These are phyloP conservation scores for Mycena galericulata DNA, from an alignment of 768 basidiomycete genomes.

Conservation along the genomic window DNA sequence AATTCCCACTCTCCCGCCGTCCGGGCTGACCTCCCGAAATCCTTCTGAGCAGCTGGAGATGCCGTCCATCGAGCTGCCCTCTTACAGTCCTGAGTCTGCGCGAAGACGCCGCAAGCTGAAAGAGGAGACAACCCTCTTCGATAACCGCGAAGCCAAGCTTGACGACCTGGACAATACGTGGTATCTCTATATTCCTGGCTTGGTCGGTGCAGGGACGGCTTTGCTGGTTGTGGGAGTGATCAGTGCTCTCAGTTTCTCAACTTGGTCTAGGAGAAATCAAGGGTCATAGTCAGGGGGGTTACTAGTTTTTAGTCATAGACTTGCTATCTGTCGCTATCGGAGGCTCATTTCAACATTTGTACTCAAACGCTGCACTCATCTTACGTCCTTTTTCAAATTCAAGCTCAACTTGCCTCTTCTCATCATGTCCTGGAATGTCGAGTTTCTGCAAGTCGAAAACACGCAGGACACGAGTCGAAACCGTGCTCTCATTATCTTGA, in stretches of 20 bases:
- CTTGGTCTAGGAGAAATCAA: slow-evolving; percentile 75
- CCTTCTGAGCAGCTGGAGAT: slow-evolving; percentile 66
- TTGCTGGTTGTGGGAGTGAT: slow-evolving; percentile 83
- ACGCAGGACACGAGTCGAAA: slow-evolving; percentile 23
- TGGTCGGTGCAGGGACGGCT: slow-evolving; percentile 89
- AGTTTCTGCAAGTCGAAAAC: slow-evolving; percentile 48
- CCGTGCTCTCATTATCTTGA: slow-evolving; percentile 86
- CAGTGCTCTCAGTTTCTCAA: slow-evolving; percentile 81
- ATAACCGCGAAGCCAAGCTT: slow-evolving; percentile 57
- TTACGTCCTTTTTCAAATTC: not conserved
- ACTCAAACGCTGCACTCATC: not conserved
- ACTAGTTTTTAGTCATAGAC: not conserved
- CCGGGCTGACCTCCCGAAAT: slow-evolving; percentile 46
- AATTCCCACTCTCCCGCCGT: slow-evolving; percentile 73
- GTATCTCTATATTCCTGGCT: slow-evolving; percentile 83
- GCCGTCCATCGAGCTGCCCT: slow-evolving; percentile 69
- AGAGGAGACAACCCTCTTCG: slow-evolving; percentile 62
- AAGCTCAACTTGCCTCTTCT: not conserved
- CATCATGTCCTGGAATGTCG: slow-evolving; percentile 54
- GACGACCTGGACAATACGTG: slow-evolving; percentile 79
- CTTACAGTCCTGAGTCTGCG: slow-evolving; percentile 51
- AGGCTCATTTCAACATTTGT: slow-evolving; percentile 7
- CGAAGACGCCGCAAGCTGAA: slow-evolving; percentile 64
- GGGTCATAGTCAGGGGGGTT: slow-evolving; percentile 57
- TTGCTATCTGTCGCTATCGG: slow-evolving; percentile 10